These are phyloP conservation scores for Thecaphora frezii DNA, from an alignment of 1,284 basidiomycete species.

Conservation along the genomic window DNA sequence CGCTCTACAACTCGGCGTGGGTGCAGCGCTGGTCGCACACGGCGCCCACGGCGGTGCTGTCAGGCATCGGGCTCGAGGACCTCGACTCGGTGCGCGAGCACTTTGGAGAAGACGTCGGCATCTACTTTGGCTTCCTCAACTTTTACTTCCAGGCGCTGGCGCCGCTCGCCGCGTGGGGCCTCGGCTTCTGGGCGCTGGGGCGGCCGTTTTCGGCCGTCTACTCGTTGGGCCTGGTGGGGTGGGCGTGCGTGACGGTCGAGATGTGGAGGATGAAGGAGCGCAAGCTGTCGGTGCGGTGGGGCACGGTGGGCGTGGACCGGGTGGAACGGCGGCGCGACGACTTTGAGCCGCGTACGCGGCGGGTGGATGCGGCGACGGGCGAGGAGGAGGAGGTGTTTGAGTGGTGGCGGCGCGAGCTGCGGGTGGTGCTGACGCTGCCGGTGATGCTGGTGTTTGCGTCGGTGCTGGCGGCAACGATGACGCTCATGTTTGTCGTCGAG, in stretches of 20 bases:
- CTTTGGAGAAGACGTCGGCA: constrained; percentile 56
- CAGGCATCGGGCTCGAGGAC: constrained; percentile 39
- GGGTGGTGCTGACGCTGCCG: constrained; percentile 75
- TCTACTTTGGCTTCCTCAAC: constrained; percentile 58
- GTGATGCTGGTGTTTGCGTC: constrained; percentile 75
- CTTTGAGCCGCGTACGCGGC: constrained; percentile 39
- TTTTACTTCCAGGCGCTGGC: constrained; percentile 51
- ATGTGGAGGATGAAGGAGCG: constrained; percentile 54
- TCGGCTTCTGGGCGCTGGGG: constrained; percentile 43
- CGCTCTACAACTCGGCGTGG: constrained; percentile 48
- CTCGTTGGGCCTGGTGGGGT: constrained; percentile 43
- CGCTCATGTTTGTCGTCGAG: constrained; percentile 59
- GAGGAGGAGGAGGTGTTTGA: constrained; percentile 55
- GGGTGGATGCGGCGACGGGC: constrained; percentile 46
- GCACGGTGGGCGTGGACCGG: constrained; percentile 39
- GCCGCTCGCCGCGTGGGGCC: constrained; percentile 40
- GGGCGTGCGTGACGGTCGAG: constrained; percentile 52
- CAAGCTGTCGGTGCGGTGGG: constrained; percentile 56
- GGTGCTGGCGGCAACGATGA: constrained; percentile 66
- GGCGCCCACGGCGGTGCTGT: constrained; percentile 22
- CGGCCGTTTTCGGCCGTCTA: constrained; percentile 43
- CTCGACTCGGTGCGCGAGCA: constrained; percentile 53
- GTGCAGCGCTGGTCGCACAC: constrained; percentile 46
- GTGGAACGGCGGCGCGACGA: constrained; percentile 37
- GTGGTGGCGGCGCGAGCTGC: constrained; percentile 63